A percentile compares a stretch with the other conserved stretches of the same genome.
These are phyloP conservation scores for Penicillium cinerascens DNA, from an alignment of 495 filamentous ascomycete genomes.

Conservation along the genomic window DNA sequence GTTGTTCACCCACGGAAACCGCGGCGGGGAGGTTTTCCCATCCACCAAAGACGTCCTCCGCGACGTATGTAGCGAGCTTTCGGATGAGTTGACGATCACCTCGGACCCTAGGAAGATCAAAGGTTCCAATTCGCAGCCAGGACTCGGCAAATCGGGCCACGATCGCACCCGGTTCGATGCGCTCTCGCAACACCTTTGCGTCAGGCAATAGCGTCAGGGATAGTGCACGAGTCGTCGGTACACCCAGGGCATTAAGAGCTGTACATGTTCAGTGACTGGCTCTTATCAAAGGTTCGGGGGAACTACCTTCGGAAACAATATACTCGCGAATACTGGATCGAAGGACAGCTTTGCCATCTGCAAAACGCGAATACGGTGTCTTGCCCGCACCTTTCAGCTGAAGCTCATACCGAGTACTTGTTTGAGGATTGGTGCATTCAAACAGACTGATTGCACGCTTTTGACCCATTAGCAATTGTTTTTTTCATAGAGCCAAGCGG, in stretches of 20 bases:
- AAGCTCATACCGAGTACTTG: conserved; percentile 73
- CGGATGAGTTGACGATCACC: conserved; percentile 74
- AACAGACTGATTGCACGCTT: conserved; percentile 86
- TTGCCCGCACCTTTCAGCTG: conserved; percentile 91
- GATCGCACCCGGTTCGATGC: conserved; percentile 88
- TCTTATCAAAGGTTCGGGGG: not conserved
- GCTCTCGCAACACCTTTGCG: conserved; percentile 70
- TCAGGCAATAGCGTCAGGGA: conserved; percentile 74
- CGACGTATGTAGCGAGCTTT: conserved; percentile 72
- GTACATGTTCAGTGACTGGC: conserved; percentile 1
- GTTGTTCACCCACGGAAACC: conserved; percentile 28
- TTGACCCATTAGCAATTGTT: conserved; percentile 1
- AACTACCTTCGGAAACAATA: conserved; percentile 71
- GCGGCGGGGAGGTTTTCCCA: conserved; percentile 72
- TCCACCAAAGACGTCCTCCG: conserved; percentile 79
- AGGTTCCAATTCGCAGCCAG: conserved; percentile 93
- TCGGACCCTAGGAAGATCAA: conserved; percentile 77
- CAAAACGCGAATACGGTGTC: conserved; percentile 94
- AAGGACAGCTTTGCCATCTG: conserved; percentile 94
- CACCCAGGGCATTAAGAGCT: conserved; percentile 72
- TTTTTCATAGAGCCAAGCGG: not conserved
- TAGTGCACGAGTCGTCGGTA: conserved; percentile 83
- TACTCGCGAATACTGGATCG: conserved; percentile 91
- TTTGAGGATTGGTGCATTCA: conserved; percentile 75
- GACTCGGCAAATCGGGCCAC: conserved; percentile 85